phyloP scores from a whole-genome alignment of 805 yeast genomes.

The Blastobotrys attinorum region DNA sequence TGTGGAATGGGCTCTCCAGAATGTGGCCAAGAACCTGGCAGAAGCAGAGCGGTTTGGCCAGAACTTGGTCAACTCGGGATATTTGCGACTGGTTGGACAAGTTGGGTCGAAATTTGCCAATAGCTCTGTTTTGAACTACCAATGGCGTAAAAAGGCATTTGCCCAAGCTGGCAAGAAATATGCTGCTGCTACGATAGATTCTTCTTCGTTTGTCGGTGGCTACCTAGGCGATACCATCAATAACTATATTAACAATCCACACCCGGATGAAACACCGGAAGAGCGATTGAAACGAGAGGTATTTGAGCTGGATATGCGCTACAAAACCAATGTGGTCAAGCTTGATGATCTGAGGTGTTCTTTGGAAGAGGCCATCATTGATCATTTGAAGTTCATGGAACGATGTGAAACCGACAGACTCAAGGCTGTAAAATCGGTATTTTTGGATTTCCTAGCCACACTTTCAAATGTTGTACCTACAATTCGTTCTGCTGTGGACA shows the following conservation, averaged over 20 bases:
- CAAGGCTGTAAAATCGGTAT: conserved; percentile 65
- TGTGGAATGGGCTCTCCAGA: conserved; percentile 48
- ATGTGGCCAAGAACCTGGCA: conserved; percentile 37
- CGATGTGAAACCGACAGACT: conserved; percentile 74
- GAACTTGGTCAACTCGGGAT: conserved; percentile 54
- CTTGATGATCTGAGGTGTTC: conserved; percentile 64
- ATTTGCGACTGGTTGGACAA: conserved; percentile 55
- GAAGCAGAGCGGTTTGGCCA: conserved; percentile 71
- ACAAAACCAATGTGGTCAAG: conserved; percentile 45
- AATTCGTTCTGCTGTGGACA: conserved; percentile 52
- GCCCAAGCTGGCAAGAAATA: conserved; percentile 38
- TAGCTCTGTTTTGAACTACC: conserved; percentile 65
- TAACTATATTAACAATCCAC: conserved; percentile 20
- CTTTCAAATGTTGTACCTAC: conserved; percentile 53
- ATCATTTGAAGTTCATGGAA: conserved; percentile 70
- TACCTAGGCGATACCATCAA: conserved; percentile 23
- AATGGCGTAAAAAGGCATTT: conserved; percentile 70
- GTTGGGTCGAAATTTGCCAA: conserved; percentile 57
- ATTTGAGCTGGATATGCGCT: conserved; percentile 46
- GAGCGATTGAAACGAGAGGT: conserved; percentile 51
- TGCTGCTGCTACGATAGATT: conserved; percentile 8
- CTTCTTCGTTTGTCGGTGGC: conserved; percentile 26
- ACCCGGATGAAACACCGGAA: conserved; percentile 43
- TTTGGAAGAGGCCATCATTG: conserved; percentile 62
- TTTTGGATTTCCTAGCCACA: conserved; percentile 62